Evolutionary conservation across 331 rosid genomes (phyloP).

Genomic region (Saraca asoca): DNA sequence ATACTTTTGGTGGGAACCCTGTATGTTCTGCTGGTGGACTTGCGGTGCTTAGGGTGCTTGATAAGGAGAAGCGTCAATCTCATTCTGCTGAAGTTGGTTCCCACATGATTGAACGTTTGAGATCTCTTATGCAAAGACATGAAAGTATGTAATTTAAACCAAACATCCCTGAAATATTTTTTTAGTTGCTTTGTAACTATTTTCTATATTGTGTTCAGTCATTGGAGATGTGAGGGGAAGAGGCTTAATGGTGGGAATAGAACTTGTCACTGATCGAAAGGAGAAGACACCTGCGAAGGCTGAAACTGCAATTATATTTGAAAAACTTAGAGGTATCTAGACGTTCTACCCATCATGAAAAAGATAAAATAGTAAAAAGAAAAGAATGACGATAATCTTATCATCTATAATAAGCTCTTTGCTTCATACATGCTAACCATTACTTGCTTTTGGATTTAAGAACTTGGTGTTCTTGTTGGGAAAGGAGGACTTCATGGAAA

Average conservation of each 20-base stretch:
- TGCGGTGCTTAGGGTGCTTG: constrained; percentile 72
- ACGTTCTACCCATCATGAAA: too few relatives aligned
- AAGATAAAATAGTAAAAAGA: too few relatives aligned
- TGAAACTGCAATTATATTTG: constrained; percentile 61
- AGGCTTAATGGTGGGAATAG: constrained; percentile 78
- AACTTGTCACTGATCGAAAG: constrained; percentile 61
- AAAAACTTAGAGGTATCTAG: constrained; percentile 66
- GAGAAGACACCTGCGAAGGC: constrained; percentile 77
- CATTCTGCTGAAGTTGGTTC: constrained; percentile 71
- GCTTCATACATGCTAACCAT: constrained; percentile 26
- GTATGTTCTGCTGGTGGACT: constrained; percentile 78
- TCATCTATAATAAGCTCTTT: neutral
- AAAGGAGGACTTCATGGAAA: constrained; percentile 78
- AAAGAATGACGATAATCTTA: neutral
- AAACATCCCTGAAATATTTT: neutral
- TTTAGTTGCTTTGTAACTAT: constrained; percentile 4
- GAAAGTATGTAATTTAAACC: constrained; percentile 52
- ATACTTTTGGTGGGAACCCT: constrained; percentile 85
- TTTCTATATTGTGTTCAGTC: constrained; percentile 40
- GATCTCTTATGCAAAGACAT: constrained; percentile 58
- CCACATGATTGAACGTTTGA: constrained; percentile 61
- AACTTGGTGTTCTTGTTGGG: constrained; percentile 73
- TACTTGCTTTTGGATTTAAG: constrained; percentile 42
- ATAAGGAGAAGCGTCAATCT: constrained; percentile 75
- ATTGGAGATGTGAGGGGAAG: constrained; percentile 85